Evolutionary conservation across 106 monocot species (phyloP).

Genomic region (Dendrobium officinale): DNA sequence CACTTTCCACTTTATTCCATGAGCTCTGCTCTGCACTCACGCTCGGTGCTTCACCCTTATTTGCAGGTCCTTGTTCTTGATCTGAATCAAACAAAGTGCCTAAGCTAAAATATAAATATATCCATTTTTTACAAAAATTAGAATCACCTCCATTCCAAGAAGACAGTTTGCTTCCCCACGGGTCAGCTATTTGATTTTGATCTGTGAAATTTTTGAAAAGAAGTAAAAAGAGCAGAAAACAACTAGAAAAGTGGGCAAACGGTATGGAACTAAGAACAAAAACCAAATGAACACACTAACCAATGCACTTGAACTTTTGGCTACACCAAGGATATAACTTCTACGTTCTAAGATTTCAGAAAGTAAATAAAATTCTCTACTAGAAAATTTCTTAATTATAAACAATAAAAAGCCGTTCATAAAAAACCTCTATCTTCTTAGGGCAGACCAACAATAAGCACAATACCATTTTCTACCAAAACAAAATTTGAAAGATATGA

Average conservation of each 20-base stretch:
- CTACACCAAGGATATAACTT: neutral
- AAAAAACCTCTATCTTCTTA: neutral
- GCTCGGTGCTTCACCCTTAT: neutral
- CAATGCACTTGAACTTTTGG: neutral
- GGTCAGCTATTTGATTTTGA: neutral
- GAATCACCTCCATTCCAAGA: neutral
- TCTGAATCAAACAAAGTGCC: conserved; percentile 2
- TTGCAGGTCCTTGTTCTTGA: conserved; percentile 3
- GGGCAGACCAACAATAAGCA: neutral
- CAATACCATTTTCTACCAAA: neutral
- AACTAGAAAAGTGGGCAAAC: neutral
- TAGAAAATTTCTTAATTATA: neutral
- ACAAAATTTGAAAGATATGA: no score
- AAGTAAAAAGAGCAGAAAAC: neutral
- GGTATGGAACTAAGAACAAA: neutral
- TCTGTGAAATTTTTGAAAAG: neutral
- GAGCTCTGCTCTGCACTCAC: neutral
- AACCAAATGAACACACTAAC: neutral
- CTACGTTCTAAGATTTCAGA: neutral
- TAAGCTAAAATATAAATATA: neutral
- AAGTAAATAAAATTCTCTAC: neutral
- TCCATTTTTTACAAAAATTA: neutral
- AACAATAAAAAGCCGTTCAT: no score
- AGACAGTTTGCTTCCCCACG: neutral
- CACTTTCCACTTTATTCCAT: conserved; percentile 1